These are phyloP conservation scores for Plasmodium gaboni DNA, from an alignment of 169 alveolate species.

Conservation along the genomic window DNA sequence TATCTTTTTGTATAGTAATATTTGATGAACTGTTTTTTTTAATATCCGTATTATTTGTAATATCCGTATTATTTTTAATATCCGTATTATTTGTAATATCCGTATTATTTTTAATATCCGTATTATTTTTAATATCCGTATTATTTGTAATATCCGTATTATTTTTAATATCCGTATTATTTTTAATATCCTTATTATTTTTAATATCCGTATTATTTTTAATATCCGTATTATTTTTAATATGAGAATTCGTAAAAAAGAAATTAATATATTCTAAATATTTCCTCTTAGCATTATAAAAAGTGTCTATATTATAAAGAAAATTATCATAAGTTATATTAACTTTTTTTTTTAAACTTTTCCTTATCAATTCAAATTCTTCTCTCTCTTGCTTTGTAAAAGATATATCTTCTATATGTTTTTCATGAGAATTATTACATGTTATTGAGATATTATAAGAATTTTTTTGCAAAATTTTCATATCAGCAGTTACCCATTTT, in stretches of 20 bases:
- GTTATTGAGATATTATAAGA: slow-evolving; percentile 32
- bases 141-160: no score
- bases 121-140: no score
- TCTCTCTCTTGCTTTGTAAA: slow-evolving; percentile 27
- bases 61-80: no score
- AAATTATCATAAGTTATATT: slow-evolving; percentile 58
- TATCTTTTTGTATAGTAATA: no score
- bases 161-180: neutral
- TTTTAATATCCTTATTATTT: neutral
- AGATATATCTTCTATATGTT: slow-evolving; percentile 16
- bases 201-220: neutral
- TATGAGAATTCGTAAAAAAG: slow-evolving; percentile 11
- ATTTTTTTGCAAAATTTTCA: slow-evolving; percentile 59
- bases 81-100: no score
- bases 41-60: no score
- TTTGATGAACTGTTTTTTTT: no score
- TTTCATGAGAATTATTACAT: slow-evolving; percentile 32
- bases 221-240: neutral
- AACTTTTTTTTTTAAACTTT: slow-evolving; percentile 14
- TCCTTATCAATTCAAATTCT: slow-evolving; percentile 38
- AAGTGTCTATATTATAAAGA: slow-evolving; percentile 28
- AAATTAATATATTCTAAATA: slow-evolving; percentile 44
- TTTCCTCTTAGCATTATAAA: slow-evolving; percentile 60
- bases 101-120: no score
- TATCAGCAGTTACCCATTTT: slow-evolving; percentile 44